These are phyloP conservation scores for Globisporangium paddicum DNA, from an alignment of 352 stramenopile genomes.

Conservation along the genomic window DNA sequence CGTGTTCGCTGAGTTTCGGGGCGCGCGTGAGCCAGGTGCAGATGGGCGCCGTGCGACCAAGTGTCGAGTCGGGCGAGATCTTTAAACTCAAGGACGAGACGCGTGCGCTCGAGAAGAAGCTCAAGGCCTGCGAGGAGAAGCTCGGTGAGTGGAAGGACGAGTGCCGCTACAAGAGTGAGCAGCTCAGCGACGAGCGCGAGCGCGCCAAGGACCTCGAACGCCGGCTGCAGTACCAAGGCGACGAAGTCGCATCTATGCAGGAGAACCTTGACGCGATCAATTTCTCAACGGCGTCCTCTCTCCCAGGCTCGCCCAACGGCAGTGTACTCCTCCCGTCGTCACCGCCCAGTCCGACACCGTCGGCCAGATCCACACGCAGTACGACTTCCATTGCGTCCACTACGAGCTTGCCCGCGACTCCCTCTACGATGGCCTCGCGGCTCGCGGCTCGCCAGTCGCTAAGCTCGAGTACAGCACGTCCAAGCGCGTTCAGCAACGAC, in stretches of 20 bases:
- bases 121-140: conserved; percentile 22
- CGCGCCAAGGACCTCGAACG: conserved; percentile 39
- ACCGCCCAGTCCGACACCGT: conserved; percentile 39
- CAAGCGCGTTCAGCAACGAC: conserved; percentile 8
- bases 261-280: conserved; percentile 12
- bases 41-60: conserved; percentile 79
- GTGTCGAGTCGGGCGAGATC: conserved; percentile 74
- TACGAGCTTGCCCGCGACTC: conserved; percentile 17
- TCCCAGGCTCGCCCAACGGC: conserved; percentile 6
- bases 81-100: conserved; percentile 72
- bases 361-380: conserved; percentile 38
- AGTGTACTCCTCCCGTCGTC: not conserved
- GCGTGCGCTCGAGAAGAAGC: conserved; percentile 33
- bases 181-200: conserved; percentile 36
- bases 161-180: conserved; percentile 40
- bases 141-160: conserved; percentile 41
- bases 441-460: conserved; percentile 4
- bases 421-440: not conserved
- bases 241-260: conserved; percentile 21
- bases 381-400: conserved; percentile 36
- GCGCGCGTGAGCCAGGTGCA: conserved; percentile 87
- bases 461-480: conserved; percentile 5
- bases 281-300: conserved; percentile 9
- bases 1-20: conserved; percentile 89
- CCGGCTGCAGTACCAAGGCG: conserved; percentile 40